Evolutionary conservation across 495 filamentous ascomycete genomes (phyloP), one percentile per base, ranked within the genome.

Genomic region (Podospora comata): DNA sequence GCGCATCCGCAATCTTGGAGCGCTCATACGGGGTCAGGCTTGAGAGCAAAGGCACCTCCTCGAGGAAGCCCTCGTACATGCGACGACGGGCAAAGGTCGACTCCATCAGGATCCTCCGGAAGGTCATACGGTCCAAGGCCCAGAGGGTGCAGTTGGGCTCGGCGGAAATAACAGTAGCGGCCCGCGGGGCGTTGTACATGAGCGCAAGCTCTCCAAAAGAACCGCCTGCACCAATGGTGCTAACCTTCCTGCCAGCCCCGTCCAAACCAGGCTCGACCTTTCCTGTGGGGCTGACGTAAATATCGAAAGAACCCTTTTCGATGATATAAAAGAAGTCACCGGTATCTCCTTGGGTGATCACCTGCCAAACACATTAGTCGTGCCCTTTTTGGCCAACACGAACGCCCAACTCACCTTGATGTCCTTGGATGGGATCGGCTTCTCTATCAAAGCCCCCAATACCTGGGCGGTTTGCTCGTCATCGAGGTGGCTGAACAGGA

Each of bases 321-420:
- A 98, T 93, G 59, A 99, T 89, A 76, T 99, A 99, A 79, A 99
- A 99, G 83, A 91, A 98, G 76, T 99, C 95, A 20, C 95, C 95
- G 0, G 92, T 90, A 74, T 98, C 95, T 27, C 95, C 95, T 83
- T 99, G 95, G 26, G 89, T 91, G 73, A 99, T 97, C 65, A 99
- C 92, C 81, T 88, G 72, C 58, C 64, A 26, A 5, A 20, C 30
- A 27, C 26, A 48, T 23, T n/a, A 27, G 23, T 60, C 15, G 9
- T 6, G 39, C 39, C 15, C 39, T 11, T 48, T 6, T 9, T 13
- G 9, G 39, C 39, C 9, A 2, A 48, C 5, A 11, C 15, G 7
- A 16, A 11, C 9, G 39, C 39, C 39, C 39, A 20, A 67, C 80
- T 67, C 67, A 86, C 85, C 81, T 96, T 96, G 79, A 97, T 97